Percentiles rank a stretch among this genome's conserved stretches.
Conservation (phyloP, 306 rosid species). For the Gillenia trifoliata region DNA sequence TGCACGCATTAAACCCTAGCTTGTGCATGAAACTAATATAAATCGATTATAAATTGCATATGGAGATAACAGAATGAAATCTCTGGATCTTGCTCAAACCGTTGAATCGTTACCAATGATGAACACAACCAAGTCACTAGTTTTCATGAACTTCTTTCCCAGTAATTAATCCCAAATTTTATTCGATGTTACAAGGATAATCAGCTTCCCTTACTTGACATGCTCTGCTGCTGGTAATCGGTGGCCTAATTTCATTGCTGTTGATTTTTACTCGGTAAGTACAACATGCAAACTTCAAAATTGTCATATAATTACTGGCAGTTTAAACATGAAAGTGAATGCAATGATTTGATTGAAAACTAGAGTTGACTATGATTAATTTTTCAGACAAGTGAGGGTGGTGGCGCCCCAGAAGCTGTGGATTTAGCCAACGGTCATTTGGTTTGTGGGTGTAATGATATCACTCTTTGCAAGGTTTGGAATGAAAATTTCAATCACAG, state of each 20-base stretch:
- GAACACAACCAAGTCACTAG: slow-evolving; percentile 57
- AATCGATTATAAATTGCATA: slow-evolving; percentile 32
- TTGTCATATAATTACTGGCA: not conserved
- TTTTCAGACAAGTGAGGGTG: slow-evolving; percentile 11
- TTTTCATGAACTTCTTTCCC: slow-evolving; percentile 60
- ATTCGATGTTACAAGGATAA: slow-evolving; percentile 61
- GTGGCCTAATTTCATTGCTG: slow-evolving; percentile 84
- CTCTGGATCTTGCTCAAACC: slow-evolving; percentile 62
- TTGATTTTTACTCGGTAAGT: slow-evolving; percentile 74
- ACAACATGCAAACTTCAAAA: not conserved
- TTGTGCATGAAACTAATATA: not conserved
- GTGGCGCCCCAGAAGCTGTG: slow-evolving; percentile 1
- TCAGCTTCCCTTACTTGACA: slow-evolving; percentile 60
- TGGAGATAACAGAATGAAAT: slow-evolving; percentile 69
- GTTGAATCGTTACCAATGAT: slow-evolving; percentile 53
- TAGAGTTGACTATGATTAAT: not conserved
- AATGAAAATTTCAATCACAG: not conserved
- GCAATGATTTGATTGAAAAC: not conserved
- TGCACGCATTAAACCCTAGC: not conserved
- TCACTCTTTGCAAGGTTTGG: slow-evolving; percentile 5
- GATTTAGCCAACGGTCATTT: not conserved
- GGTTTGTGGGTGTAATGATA: slow-evolving; percentile 18
- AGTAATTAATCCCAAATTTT: slow-evolving; percentile 21
- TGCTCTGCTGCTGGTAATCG: slow-evolving; percentile 62
- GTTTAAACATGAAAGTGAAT: not conserved